Evolutionary conservation across 2,329 filamentous ascomycete genomes (phyloP), one percentile per base, ranked within the genome.

Genomic region (Teratosphaeriaceae sp.): DNA sequence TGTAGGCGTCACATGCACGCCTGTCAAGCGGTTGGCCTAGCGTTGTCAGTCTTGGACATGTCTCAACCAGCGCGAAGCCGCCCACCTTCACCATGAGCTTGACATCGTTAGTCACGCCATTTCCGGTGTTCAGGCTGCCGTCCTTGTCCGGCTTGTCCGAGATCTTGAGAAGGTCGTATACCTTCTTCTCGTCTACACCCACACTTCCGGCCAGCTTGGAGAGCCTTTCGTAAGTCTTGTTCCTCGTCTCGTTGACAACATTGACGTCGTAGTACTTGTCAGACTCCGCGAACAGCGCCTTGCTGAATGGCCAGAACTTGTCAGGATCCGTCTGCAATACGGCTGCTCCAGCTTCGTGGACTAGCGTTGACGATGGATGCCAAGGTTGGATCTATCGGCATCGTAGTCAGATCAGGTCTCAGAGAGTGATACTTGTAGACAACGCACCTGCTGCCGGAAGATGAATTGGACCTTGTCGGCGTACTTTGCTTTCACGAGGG

Each of bases 1-100:
- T 0, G 89, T 96, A 1, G 90, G 90, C 31, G 87, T 90, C 30
- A 96, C 87, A 69, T 97, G 90, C 33, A 95, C 79, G 11, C 89
- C 85, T 7, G 85, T 76, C 53, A 92, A 67, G 33, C 90, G 73
- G 56, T 86, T 74, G 38, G 67, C 66, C 69, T 74, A 46, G 20
- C 16, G 24, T 7, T n/a, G 40, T 46, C 29, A 46, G 29, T 30
- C n/a, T n/a, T n/a, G n/a, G n/a, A n/a, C n/a, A n/a, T n/a, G n/a
- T n/a, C n/a, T n/a, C 36, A 7, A 15, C 19, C 20, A 20, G 15
- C 16, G 16, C 6, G 24, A 33, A 27, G 19, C 38, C 11, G 44
- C 46, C 77, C 63, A 82, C 82, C 75, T 89, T 94, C 48, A 90
- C 79, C 57, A 90, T 70, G 38, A 86, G 66, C 73, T 95, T 96